Percentiles rank a stretch among this genome's conserved stretches.
These are phyloP conservation scores for Penicillium odoratum DNA, from an alignment of 495 filamentous ascomycete species.

Conservation along the genomic window DNA sequence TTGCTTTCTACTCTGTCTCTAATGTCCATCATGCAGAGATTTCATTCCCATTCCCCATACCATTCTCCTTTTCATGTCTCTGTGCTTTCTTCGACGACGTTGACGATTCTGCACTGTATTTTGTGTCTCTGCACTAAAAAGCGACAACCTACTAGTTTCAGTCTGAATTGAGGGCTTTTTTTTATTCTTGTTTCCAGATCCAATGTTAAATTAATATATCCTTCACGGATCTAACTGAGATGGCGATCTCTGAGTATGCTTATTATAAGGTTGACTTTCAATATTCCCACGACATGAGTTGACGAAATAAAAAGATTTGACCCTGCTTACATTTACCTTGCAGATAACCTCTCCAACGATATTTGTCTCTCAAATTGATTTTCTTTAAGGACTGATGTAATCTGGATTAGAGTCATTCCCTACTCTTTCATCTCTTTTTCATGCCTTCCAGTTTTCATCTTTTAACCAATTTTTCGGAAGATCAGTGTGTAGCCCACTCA, in stretches of 20 bases:
- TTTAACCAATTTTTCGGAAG: too few species aligned
- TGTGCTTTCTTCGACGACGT: conserved; percentile 1
- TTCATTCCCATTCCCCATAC: background rate
- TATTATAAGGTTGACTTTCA: too few species aligned
- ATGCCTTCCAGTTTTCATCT: too few species aligned
- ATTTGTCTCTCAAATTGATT: too few species aligned
- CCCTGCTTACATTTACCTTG: too few species aligned
- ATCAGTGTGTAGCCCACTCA: too few species aligned
- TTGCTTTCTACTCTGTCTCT: background rate
- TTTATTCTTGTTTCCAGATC: background rate
- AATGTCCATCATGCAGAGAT: conserved; percentile 3
- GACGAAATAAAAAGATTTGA: too few species aligned
- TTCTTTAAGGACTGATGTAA: too few species aligned
- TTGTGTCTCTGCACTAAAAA: conserved; percentile 4
- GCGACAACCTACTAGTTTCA: conserved; percentile 6
- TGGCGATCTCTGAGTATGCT: background rate
- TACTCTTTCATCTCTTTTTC: too few species aligned
- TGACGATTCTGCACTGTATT: conserved; percentile 6
- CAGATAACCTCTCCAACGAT: too few species aligned
- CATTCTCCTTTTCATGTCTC: background rate
- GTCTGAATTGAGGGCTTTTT: conserved; percentile 6
- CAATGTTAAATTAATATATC: background rate
- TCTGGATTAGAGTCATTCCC: too few species aligned
- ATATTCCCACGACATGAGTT: too few species aligned
- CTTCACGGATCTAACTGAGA: background rate